Percentiles rank a stretch among this genome's conserved stretches.
Evolutionary conservation across 2,329 filamentous ascomycete genomes (phyloP).

Genomic region (Penicillium sp.): DNA sequence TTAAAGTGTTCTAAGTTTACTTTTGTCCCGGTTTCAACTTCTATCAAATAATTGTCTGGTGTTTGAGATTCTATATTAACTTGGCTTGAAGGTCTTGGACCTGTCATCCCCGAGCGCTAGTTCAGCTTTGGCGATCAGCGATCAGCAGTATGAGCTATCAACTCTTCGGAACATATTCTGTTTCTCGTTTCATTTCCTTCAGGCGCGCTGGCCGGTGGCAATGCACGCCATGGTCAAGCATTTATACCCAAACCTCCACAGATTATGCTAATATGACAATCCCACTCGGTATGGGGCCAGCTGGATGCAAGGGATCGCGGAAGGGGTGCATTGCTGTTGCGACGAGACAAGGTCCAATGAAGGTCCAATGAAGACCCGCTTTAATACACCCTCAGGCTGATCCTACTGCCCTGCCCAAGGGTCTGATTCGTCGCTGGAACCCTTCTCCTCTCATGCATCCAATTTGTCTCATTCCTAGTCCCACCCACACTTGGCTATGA

Average conservation of each 20-base stretch:
- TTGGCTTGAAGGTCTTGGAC: slow-evolving; percentile 2
- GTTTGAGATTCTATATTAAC: neutral
- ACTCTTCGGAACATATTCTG: neutral
- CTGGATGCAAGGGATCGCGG: slow-evolving; percentile 23
- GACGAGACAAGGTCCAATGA: slow-evolving; percentile 28
- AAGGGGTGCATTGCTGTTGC: slow-evolving; percentile 23
- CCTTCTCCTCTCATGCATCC: slow-evolving; percentile 25
- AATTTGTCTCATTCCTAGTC: slow-evolving; percentile 34
- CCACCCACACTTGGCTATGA: slow-evolving; percentile 27
- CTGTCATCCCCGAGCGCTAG: slow-evolving; percentile 13
- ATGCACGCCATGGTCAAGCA: slow-evolving; percentile 18
- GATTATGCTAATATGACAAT: slow-evolving; percentile 10
- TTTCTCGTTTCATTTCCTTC: neutral
- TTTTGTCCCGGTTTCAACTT: slow-evolving; percentile 1
- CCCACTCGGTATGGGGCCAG: slow-evolving; percentile 17
- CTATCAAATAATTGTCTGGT: slow-evolving; percentile 7
- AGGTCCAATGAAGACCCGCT: slow-evolving; percentile 28
- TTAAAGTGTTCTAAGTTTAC: neutral
- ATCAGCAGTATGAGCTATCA: slow-evolving; percentile 8
- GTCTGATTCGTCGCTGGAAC: slow-evolving; percentile 24
- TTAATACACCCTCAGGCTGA: slow-evolving; percentile 22
- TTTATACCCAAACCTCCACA: slow-evolving; percentile 24
- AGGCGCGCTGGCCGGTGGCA: neutral
- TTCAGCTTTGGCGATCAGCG: neutral
- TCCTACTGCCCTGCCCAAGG: slow-evolving; percentile 30